phyloP scores from a whole-genome alignment of 257 asterid genomes.

The Gentiana macrophylla region DNA sequence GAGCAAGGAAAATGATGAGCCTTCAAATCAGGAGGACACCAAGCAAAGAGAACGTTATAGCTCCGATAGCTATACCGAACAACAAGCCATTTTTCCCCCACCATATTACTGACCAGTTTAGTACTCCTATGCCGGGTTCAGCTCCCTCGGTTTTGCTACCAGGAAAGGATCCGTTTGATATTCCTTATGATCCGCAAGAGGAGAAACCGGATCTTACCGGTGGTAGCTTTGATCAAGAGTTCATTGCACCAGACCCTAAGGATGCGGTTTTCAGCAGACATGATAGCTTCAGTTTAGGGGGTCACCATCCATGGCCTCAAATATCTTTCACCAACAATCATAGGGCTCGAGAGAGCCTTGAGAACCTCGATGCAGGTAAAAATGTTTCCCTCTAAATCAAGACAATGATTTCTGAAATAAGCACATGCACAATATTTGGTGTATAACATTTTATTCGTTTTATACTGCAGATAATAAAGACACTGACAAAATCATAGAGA shows the following conservation, averaged over 20 bases:
- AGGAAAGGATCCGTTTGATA: constrained; percentile 69
- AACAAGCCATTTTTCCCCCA: constrained; percentile 11
- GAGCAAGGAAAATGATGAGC: constrained; percentile 45
- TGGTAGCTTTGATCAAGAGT: constrained; percentile 66
- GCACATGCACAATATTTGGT: not conserved
- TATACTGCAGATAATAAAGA: constrained; percentile 25
- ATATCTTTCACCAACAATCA: constrained; percentile 16
- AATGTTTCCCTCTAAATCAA: not conserved
- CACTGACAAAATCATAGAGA: constrained; percentile 21
- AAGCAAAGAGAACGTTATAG: constrained; percentile 26
- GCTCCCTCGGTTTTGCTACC: constrained; percentile 75
- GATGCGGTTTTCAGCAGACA: constrained; percentile 49
- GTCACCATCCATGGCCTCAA: constrained; percentile 12
- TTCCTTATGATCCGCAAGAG: constrained; percentile 90
- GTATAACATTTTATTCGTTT: not conserved
- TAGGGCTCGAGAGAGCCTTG: constrained; percentile 9
- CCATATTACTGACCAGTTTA: constrained; percentile 3
- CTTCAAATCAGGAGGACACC: constrained; percentile 38
- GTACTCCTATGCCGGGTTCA: constrained; percentile 65
- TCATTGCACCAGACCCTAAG: constrained; percentile 28
- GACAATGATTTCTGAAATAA: not conserved
- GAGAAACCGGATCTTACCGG: constrained; percentile 79
- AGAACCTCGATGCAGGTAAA: constrained; percentile 12
- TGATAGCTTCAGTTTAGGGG: constrained; percentile 49
- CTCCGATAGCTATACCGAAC: constrained; percentile 40